phyloP scores from a whole-genome alignment of 768 basidiomycete genomes.

The Psilocybe sp. region DNA sequence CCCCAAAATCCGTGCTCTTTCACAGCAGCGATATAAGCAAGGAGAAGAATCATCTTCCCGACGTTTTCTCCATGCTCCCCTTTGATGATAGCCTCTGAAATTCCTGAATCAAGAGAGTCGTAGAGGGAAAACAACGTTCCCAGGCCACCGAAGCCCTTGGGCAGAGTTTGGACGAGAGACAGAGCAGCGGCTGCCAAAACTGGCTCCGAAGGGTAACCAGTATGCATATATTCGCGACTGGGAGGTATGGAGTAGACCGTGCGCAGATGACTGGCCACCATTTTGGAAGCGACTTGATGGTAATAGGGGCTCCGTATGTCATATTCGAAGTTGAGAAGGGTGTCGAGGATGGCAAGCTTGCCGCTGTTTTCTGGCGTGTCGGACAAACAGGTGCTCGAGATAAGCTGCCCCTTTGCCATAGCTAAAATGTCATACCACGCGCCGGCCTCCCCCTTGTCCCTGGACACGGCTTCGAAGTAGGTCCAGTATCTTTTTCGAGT shows the following conservation, averaged over 20 bases:
- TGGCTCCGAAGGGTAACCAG: slow-evolving; percentile 32
- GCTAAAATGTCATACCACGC: neutral
- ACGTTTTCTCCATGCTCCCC: slow-evolving; percentile 22
- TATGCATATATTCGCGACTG: slow-evolving; percentile 17
- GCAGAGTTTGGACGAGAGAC: neutral
- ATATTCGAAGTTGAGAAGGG: slow-evolving; percentile 9
- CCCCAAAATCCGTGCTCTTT: slow-evolving; percentile 8
- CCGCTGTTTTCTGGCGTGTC: neutral
- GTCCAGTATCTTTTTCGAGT: slow-evolving; percentile 11
- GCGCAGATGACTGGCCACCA: slow-evolving; percentile 26
- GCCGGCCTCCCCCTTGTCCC: neutral
- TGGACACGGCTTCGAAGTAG: slow-evolving; percentile 1
- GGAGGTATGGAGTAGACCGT: slow-evolving; percentile 22
- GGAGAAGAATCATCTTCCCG: slow-evolving; percentile 18
- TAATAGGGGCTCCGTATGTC: slow-evolving; percentile 6
- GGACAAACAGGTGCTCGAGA: neutral
- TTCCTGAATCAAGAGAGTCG: neutral
- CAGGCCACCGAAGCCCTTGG: neutral
- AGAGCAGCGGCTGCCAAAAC: slow-evolving; percentile 28
- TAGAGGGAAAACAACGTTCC: neutral
- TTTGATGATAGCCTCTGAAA: slow-evolving; percentile 5
- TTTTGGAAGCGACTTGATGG: neutral
- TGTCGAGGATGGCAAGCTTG: slow-evolving; percentile 12
- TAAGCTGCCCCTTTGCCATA: slow-evolving; percentile 3
- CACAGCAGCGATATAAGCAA: slow-evolving; percentile 22